Base-by-base conservation (phyloP, 495 filamentous ascomycete species). In the Xylaria curta region DNA sequence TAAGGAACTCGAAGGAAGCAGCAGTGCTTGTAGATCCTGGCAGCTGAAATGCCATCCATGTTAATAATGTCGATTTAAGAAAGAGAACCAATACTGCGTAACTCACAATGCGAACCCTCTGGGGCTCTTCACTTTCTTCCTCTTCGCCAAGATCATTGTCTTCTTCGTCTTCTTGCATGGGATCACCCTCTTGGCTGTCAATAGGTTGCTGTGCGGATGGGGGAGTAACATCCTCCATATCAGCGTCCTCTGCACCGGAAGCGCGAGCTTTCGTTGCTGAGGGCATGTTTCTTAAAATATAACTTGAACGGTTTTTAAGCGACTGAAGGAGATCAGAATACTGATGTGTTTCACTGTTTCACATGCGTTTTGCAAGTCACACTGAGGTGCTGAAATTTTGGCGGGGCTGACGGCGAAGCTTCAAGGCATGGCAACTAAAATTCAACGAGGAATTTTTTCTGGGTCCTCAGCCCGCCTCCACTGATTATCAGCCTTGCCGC, bases 1-100 rank as follows among this genome's bases (percentile, higher is more conserved):
- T 88, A 61, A 91, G 87, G 74, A 99, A 95, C 80, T 98, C 92
- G 78, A 98, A 99, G 1, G 84, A 87, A 15, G 86, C 86, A 1
- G 91, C 90, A 9, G 87, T 92, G 56, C 90, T 88, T 51, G 88
- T 88, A 62, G 90, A 89, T 49, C 92, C 91, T 72, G 91, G 90
- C 56, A 94, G 82, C 92, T 93, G 73, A 73, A 4, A 69, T 69
- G 65, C 36, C 31, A 60, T 40, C 24, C 47, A 61, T 31, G 36
- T 75, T 62, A 78, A 65, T 53, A 56, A 38, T 15, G 31, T 33
- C 19, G n/a, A 19, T 8, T 9, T 70, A n/a, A 13, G 38, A 36
- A 56, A 13, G 15, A 28, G 47, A 13, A 44, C 54, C 10, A 46
- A 36, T 46, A 33, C n/a, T 19, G n/a, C 21, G 12, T 63, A 42